Evolutionary conservation across 75 land plant species (phyloP), one percentile per base, ranked within the genome.

Genomic region (Larix kaempferi): DNA sequence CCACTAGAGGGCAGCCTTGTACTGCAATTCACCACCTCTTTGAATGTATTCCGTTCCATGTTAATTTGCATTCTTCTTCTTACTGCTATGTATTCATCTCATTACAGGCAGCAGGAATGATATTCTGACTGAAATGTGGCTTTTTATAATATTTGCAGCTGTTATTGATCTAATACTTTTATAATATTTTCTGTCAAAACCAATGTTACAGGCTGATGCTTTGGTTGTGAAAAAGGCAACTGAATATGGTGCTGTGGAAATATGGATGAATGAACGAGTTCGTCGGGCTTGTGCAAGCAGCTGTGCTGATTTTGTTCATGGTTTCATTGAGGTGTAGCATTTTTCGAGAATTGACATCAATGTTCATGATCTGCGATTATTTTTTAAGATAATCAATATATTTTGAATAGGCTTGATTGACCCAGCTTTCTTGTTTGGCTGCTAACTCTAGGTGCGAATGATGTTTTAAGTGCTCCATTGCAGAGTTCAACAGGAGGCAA

Each of bases 251-350:
- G 99, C 98, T 13, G 99, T 98, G 66, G 99, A 98, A 85, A 92
- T 92, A 55, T 98, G 99, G 99, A 98, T 98, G 99, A 98, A 98
- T 81, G 98, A 98, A 82, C 93, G 99, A 44, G 98, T 93, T 59
- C 83, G 99, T 25, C 73, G 99, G 74, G 99, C 99, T 61, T 98
- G 99, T 80, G 81, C 95, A 69, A 91, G 60, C 55, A 92, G 95
- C 58, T 96, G 99, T 88, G 99, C 99, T 59, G 95, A 96, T 83
- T 96, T 90, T 84, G 74, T 96, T 13, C 87, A 94, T 75, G 99
- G 99, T 19, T 96, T 96, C 79, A 86, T 88, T 80, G 89, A 88
- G 84, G 85, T 85, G 33, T 56, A 76, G 21, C 54, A 62, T n/a
- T 75, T 16, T 26, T 61, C 10, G 6, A 27, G 73, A 59, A 67